phyloP scores from a whole-genome alignment of 2,329 filamentous ascomycete species.

The Arthrinium puccinioides region DNA sequence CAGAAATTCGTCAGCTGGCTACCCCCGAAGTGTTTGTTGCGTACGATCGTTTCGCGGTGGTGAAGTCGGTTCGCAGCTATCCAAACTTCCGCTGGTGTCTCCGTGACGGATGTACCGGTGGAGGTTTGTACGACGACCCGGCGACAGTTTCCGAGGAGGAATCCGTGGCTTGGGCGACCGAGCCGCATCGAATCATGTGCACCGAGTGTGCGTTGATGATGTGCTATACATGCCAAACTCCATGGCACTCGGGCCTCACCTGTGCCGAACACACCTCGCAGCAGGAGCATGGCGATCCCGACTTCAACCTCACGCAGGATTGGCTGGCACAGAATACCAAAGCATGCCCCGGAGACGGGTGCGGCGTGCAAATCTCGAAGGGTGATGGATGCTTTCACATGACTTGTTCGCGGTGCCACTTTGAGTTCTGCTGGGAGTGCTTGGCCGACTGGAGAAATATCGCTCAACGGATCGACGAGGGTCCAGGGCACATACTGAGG shows the following conservation, averaged over 20 bases:
- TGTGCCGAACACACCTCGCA: conserved; percentile 13
- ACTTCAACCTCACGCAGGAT: conserved; percentile 6
- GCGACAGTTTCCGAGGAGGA: neutral
- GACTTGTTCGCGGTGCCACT: conserved; percentile 8
- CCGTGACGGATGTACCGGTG: conserved; percentile 12
- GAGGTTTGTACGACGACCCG: conserved; percentile 13
- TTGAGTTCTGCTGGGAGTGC: conserved; percentile 22
- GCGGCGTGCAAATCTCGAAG: conserved; percentile 15
- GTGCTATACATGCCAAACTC: conserved; percentile 17
- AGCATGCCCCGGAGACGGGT: conserved; percentile 15
- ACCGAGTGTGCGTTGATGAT: conserved; percentile 15
- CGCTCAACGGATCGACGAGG: neutral
- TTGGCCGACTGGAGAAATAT: conserved; percentile 15
- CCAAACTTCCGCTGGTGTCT: conserved; percentile 17
- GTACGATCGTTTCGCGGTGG: conserved; percentile 9
- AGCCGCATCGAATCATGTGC: conserved; percentile 14
- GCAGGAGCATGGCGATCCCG: neutral
- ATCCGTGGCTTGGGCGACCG: neutral
- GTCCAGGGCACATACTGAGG: neutral
- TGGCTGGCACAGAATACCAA: conserved; percentile 18
- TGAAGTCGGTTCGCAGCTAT: conserved; percentile 6
- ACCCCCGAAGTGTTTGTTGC: conserved; percentile 4
- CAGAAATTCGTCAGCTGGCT: conserved; percentile 7
- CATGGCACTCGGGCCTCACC: conserved; percentile 16
- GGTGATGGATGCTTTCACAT: conserved; percentile 11